These are phyloP conservation scores for Calonectria pauciramosa DNA, from an alignment of 2,329 filamentous ascomycete genomes.

Conservation along the genomic window DNA sequence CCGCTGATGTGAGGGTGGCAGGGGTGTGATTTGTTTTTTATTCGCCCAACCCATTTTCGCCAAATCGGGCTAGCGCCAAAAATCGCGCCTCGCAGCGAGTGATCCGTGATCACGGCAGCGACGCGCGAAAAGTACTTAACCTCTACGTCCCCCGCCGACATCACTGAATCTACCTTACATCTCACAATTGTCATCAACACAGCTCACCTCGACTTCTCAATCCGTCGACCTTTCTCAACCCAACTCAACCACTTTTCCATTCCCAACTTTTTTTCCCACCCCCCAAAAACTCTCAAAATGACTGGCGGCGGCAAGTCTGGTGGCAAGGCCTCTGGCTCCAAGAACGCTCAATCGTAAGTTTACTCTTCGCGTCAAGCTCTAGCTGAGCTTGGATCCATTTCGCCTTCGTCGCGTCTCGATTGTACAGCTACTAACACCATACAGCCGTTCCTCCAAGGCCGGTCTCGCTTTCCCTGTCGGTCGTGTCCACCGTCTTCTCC, in stretches of 20 bases:
- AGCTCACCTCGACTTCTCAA: slow-evolving; percentile 49
- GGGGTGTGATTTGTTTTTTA: slow-evolving; percentile 46
- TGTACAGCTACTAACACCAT: slow-evolving; percentile 24
- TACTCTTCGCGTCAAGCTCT: background rate
- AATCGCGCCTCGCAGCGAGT: slow-evolving; percentile 52
- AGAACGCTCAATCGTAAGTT: slow-evolving; percentile 98
- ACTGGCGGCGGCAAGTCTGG: slow-evolving; percentile 99
- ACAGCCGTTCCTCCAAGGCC: slow-evolving; percentile 97
- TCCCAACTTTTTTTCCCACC: background rate
- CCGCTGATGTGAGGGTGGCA: slow-evolving; percentile 35
- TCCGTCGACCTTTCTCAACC: slow-evolving; percentile 40
- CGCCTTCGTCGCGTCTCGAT: background rate
- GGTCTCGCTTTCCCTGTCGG: slow-evolving; percentile 99
- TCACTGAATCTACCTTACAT: slow-evolving; percentile 52
- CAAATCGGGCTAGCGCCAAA: slow-evolving; percentile 48
- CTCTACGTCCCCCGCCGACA: slow-evolving; percentile 60
- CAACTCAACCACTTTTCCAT: slow-evolving; percentile 32
- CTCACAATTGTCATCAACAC: slow-evolving; percentile 55
- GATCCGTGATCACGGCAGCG: slow-evolving; percentile 64
- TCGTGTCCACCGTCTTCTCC: slow-evolving; percentile 98
- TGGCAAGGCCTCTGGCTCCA: slow-evolving; percentile 98
- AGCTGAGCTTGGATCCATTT: slow-evolving; percentile 10
- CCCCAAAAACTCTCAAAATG: slow-evolving; percentile 79
- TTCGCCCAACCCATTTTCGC: slow-evolving; percentile 49
- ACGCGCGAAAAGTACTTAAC: slow-evolving; percentile 71